Evolutionary conservation across 495 filamentous ascomycete species (phyloP).

Genomic region (Platismatia glauca): DNA sequence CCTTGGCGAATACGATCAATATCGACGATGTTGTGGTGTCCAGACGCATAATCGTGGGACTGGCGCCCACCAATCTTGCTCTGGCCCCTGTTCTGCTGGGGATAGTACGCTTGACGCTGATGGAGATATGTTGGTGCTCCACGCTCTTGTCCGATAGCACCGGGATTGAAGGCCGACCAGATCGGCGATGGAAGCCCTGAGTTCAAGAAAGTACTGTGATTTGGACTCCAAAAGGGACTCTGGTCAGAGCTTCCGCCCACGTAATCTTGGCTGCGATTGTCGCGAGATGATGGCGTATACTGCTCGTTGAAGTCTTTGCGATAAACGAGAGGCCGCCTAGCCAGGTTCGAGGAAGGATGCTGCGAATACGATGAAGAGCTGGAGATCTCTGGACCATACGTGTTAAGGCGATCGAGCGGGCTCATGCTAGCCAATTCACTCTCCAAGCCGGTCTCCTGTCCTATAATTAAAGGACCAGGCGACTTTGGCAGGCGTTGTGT

Average conservation of each 20-base stretch:
- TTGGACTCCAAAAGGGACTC: conserved; percentile 13
- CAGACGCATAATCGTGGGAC: conserved; percentile 18
- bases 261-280: conserved; percentile 8
- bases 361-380: conserved; percentile 13
- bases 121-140: conserved; percentile 13
- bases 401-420: conserved; percentile 4
- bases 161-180: conserved; percentile 22
- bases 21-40: conserved; percentile 58
- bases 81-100: conserved; percentile 13
- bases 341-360: background rate
- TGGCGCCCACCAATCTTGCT: conserved; percentile 20
- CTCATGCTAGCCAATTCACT: conserved; percentile 15
- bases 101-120: conserved; percentile 7
- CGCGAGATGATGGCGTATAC: conserved; percentile 13
- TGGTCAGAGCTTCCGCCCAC: conserved; percentile 4
- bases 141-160: conserved; percentile 29
- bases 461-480: conserved; percentile 20
- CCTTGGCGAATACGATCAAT: conserved; percentile 55
- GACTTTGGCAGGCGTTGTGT: conserved; percentile 1
- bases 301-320: conserved; percentile 15
- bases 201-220: conserved; percentile 7
- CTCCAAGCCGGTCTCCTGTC: conserved; percentile 16
- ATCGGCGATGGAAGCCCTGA: conserved; percentile 10
- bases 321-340: conserved; percentile 4
- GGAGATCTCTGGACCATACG: conserved; percentile 5